phyloP scores from a whole-genome alignment of 345 rosid species.

The Clausena lansium region DNA sequence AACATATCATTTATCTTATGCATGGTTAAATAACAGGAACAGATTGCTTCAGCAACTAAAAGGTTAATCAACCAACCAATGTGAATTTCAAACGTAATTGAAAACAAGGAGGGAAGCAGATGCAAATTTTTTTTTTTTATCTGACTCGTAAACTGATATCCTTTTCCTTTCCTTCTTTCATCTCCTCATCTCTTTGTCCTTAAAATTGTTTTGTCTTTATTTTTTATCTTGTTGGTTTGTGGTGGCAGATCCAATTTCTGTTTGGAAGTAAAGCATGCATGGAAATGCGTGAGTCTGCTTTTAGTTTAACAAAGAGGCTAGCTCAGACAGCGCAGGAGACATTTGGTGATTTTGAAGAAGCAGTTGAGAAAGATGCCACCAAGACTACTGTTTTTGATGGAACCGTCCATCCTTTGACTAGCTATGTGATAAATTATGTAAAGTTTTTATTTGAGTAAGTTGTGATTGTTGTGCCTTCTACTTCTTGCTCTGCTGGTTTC shows the following conservation, averaged over 20 bases:
- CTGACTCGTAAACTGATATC: background rate
- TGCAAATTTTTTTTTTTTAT: background rate
- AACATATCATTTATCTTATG: background rate
- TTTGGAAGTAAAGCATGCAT: slow-evolving; percentile 65
- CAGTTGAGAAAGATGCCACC: slow-evolving; percentile 97
- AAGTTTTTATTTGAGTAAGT: slow-evolving; percentile 95
- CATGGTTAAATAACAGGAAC: background rate
- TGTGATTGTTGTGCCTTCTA: background rate
- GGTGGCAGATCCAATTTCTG: slow-evolving; percentile 52
- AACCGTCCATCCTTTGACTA: slow-evolving; percentile 95
- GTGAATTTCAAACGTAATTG: background rate
- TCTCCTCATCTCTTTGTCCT: background rate
- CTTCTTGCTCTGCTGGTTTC: background rate
- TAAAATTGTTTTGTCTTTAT: background rate
- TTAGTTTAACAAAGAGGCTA: slow-evolving; percentile 67
- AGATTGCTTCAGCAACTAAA: background rate
- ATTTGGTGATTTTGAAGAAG: slow-evolving; percentile 93
- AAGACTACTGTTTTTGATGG: slow-evolving; percentile 94
- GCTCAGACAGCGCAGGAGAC: slow-evolving; percentile 96
- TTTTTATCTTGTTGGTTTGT: background rate
- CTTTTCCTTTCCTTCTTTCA: background rate
- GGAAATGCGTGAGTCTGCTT: slow-evolving; percentile 84
- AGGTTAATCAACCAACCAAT: background rate
- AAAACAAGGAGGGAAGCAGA: background rate
- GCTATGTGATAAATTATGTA: slow-evolving; percentile 94